Base-by-base conservation (phyloP, 164 flowering plant species). In the Piper longum region DNA sequence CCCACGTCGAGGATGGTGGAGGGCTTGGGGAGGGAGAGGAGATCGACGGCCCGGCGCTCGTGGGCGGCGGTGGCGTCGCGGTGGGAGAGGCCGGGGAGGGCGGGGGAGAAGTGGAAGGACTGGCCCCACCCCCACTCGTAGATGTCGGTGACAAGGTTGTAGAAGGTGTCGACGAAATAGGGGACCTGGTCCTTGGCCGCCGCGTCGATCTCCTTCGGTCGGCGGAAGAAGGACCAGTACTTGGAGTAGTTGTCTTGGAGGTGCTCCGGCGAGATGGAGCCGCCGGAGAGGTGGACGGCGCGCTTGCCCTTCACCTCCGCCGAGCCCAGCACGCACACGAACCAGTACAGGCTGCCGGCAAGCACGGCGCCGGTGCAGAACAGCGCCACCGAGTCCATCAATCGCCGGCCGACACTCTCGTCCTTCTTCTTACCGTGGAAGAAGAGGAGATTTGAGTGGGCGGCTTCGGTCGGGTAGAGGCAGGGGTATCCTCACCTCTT, bases 71-170 rank as follows among this genome's bases (percentile, higher is more conserved):
- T 92, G 63, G 91, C 87, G 0, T 87, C 96, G 6, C 77, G 83
- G 77, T 92, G 80, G n/a, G 96, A 87, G 40, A 83, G 82, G 0
- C 89, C 89, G 17, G 83, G 85, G 54, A 89, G 36, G 51, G 88
- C 75, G 0, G 0, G 98, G 16, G 90, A 82, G 76, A 92, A 92
- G 64, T 92, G 96, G 79, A 92, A 89, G 67, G 84, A 79, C 68
- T 89, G 96, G 2, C 96, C 96, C 98, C 96, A 92, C 0, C 98
- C 96, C 98, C 98, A 92, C 71, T 89, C 96, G 78, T 89, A 92
- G 65, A 92, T 92, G 62, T 92, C 98, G 41, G 98, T 89, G 56
- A 92, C 98, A 44, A 92, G 78, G 65, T 89, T 89, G 81, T 89
- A 92, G 74, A 89, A 89, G 8, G 98, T 86, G 71, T 92, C 96